Conservation (phyloP, 1,139 yeast species). For the Candida pseudocylindracea region DNA sequence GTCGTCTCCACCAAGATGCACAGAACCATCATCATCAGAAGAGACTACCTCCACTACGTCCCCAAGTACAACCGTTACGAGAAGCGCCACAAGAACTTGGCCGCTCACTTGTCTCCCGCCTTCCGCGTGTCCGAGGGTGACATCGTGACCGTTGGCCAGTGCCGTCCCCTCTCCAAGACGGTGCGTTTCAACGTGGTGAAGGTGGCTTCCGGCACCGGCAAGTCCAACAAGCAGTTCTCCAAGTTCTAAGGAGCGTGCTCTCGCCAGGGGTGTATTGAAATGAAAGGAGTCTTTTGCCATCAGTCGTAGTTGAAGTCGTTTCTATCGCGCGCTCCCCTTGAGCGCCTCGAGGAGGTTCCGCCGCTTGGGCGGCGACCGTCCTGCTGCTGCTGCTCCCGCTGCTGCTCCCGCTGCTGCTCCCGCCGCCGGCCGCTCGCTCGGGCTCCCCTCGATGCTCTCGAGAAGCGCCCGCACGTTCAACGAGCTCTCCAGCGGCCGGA, state of each 20-base stretch:
- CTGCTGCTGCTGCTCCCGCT: too few species aligned
- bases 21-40: slow-evolving; percentile 99
- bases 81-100: slow-evolving; percentile 99
- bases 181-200: slow-evolving; percentile 99
- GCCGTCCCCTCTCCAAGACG: slow-evolving; percentile 99
- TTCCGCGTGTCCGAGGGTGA: slow-evolving; percentile 99
- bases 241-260: slow-evolving; percentile 44
- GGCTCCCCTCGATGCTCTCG: too few species aligned
- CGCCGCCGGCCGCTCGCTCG: too few species aligned
- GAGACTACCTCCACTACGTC: slow-evolving; percentile 99
- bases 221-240: slow-evolving; percentile 73
- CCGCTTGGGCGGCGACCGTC: too few species aligned
- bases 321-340: too few species aligned
- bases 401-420: too few species aligned
- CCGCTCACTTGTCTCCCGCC: slow-evolving; percentile 99
- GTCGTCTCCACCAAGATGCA: slow-evolving; percentile 99
- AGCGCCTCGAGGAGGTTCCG: too few species aligned
- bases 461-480: too few species aligned
- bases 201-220: slow-evolving; percentile 78
- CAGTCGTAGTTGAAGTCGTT: too few species aligned
- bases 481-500: too few species aligned
- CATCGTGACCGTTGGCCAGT: slow-evolving; percentile 98
- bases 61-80: slow-evolving; percentile 99
- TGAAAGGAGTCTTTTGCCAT: too few species aligned
- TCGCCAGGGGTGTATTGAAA: too few species aligned